Conservation (phyloP, 208 protist species). For the Crithidia acanthocephali region DNA sequence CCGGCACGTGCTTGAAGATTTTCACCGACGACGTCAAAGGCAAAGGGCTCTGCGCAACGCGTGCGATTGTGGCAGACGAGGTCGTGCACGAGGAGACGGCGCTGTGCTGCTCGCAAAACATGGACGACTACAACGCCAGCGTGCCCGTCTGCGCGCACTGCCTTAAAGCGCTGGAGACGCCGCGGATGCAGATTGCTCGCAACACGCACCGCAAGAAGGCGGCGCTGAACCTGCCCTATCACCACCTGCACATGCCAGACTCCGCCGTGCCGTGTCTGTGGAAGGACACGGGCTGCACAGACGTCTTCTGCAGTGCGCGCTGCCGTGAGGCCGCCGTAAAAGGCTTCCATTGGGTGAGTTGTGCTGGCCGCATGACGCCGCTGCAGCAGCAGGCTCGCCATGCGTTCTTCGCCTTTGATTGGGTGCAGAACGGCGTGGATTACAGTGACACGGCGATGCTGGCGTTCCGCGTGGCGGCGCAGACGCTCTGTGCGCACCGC, state of each 20-base stretch:
- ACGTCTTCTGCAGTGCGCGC: slow-evolving; percentile 60
- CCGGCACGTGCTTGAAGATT: slow-evolving; percentile 46
- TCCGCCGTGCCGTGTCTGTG: slow-evolving; percentile 41
- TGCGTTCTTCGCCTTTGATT: slow-evolving; percentile 45
- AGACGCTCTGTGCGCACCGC: slow-evolving; percentile 43
- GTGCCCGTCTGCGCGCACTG: slow-evolving; percentile 62
- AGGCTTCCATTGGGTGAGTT: slow-evolving; percentile 50
- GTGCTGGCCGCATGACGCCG: slow-evolving; percentile 48
- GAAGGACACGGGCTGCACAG: slow-evolving; percentile 47
- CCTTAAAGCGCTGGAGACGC: slow-evolving; percentile 65
- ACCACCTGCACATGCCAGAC: slow-evolving; percentile 26
- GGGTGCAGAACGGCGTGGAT: slow-evolving; percentile 69
- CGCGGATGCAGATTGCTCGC: slow-evolving; percentile 43
- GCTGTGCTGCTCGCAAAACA: slow-evolving; percentile 77
- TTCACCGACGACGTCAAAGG: slow-evolving; percentile 63
- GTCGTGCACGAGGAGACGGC: slow-evolving; percentile 71
- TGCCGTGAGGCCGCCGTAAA: slow-evolving; percentile 54
- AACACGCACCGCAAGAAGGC: slow-evolving; percentile 39
- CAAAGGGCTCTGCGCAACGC: slow-evolving; percentile 58
- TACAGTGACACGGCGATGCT: slow-evolving; percentile 77
- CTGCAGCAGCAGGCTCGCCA: slow-evolving; percentile 39
- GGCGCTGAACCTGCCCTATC: slow-evolving; percentile 38
- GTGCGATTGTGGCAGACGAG: slow-evolving; percentile 37
- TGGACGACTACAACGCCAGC: slow-evolving; percentile 51
- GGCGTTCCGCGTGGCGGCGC: slow-evolving; percentile 55